These are phyloP conservation scores for Penstemon newberryi DNA, from an alignment of 257 asterid species.

Conservation along the genomic window DNA sequence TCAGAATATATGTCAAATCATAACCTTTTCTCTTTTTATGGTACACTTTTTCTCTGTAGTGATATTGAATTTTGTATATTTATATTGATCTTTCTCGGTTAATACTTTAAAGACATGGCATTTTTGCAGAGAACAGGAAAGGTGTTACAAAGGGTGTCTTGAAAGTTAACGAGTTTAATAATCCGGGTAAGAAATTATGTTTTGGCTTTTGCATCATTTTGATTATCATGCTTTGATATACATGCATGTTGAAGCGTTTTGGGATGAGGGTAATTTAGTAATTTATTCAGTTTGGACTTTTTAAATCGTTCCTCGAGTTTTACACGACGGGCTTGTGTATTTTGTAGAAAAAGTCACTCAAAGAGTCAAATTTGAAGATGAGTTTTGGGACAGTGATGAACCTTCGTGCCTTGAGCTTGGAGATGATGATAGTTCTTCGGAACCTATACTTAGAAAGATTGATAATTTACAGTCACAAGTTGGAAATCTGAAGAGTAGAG, in stretches of 20 bases:
- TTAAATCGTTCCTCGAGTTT: too few relatives aligned
- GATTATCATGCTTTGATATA: constrained; percentile 8
- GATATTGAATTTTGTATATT: not conserved
- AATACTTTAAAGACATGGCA: constrained; percentile 14
- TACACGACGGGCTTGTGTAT: not conserved
- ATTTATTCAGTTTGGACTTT: not conserved
- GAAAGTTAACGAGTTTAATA: constrained; percentile 29
- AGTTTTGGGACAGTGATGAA: constrained; percentile 44
- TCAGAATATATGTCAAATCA: constrained; percentile 54
- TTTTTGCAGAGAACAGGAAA: constrained; percentile 56
- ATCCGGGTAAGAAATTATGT: constrained; percentile 45
- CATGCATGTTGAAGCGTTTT: not conserved
- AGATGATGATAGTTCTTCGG: constrained; percentile 42
- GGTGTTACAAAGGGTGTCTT: constrained; percentile 34
- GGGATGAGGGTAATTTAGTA: too few relatives aligned
- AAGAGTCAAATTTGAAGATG: constrained; percentile 36
- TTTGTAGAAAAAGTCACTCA: constrained; percentile 38
- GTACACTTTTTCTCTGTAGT: constrained; percentile 27
- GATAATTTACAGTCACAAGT: constrained; percentile 47
- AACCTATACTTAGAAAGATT: constrained; percentile 48
- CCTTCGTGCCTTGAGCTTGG: constrained; percentile 33
- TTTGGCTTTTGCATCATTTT: constrained; percentile 3
- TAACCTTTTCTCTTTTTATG: constrained; percentile 56
- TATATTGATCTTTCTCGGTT: constrained; percentile 18
- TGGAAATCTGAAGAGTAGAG: constrained; percentile 46